Conservation (phyloP, 2,329 filamentous ascomycete genomes). For the Plenodomus tracheiphilus region DNA sequence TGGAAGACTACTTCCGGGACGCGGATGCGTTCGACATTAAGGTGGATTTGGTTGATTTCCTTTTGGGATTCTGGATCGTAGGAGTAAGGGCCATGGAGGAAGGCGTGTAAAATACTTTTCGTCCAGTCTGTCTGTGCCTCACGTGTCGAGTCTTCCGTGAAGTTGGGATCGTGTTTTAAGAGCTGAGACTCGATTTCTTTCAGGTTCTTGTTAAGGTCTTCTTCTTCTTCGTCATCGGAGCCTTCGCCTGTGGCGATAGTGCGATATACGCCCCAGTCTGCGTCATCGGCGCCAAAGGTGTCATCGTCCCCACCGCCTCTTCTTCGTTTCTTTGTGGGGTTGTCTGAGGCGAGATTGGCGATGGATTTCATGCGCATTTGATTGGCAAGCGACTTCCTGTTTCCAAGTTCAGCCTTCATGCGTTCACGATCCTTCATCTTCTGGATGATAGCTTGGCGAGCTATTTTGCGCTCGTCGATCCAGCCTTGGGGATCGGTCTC, state of each 20-base stretch:
- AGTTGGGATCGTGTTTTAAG: conserved; percentile 81
- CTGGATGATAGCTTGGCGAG: conserved; percentile 70
- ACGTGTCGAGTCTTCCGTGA: conserved; percentile 88
- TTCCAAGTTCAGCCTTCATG: conserved; percentile 90
- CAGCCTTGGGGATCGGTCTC: conserved; percentile 83
- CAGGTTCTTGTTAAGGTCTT: conserved; percentile 75
- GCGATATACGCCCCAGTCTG: conserved; percentile 97
- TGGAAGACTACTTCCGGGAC: conserved; percentile 94
- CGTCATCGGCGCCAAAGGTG: conserved; percentile 94
- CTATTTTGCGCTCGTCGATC: conserved; percentile 79
- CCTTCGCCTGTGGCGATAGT: conserved; percentile 81
- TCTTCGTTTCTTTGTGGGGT: conserved; percentile 77
- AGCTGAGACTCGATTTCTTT: conserved; percentile 82
- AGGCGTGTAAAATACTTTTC: conserved; percentile 86
- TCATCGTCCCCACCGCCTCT: conserved; percentile 90
- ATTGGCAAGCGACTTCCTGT: conserved; percentile 92
- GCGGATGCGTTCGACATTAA: conserved; percentile 95
- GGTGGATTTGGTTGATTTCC: conserved; percentile 84
- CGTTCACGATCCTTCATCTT: conserved; percentile 93
- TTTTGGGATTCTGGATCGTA: conserved; percentile 79
- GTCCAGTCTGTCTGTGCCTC: conserved; percentile 96
- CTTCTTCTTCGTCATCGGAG: conserved; percentile 89
- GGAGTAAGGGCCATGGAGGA: conserved; percentile 82
- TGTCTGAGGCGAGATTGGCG: conserved; percentile 91
- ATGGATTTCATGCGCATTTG: conserved; percentile 99